Conservation (phyloP, 2,329 filamentous ascomycete species). For the Polychaeton citri region DNA sequence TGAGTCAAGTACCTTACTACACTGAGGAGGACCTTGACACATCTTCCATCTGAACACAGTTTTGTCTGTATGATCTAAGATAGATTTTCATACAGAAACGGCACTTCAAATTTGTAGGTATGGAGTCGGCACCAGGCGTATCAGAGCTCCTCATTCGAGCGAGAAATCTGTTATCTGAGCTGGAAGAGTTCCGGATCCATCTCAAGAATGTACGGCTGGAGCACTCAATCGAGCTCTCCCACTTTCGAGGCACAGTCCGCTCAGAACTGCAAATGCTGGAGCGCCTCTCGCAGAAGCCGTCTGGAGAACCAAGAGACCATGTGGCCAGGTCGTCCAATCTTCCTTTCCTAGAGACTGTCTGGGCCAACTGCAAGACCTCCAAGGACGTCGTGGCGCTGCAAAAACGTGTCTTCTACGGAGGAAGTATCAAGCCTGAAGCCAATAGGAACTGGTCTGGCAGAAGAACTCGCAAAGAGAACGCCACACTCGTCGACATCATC, state of each 20-base stretch:
- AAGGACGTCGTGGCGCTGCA: slow-evolving; percentile 43
- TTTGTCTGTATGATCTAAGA: no score
- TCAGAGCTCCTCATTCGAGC: slow-evolving; percentile 24
- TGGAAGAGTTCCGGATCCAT: slow-evolving; percentile 26
- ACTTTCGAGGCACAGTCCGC: slow-evolving; percentile 21
- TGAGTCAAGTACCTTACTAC: no score
- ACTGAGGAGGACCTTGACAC: no score
- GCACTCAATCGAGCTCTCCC: slow-evolving; percentile 21
- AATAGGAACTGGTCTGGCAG: slow-evolving; percentile 9
- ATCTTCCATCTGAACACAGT: no score
- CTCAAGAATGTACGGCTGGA: slow-evolving; percentile 22
- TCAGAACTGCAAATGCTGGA: slow-evolving; percentile 21
- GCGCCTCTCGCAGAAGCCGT: slow-evolving; percentile 13
- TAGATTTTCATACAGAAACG: no score
- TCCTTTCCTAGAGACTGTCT: slow-evolving; percentile 50
- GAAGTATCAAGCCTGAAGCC: slow-evolving; percentile 1
- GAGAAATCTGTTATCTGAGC: slow-evolving; percentile 25
- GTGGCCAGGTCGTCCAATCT: slow-evolving; percentile 52
- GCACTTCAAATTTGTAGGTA: no score
- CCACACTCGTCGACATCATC: slow-evolving; percentile 51
- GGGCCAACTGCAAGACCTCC: slow-evolving; percentile 47
- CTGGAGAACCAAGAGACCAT: slow-evolving; percentile 27
- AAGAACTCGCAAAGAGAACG: slow-evolving; percentile 26
- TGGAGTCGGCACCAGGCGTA: slow-evolving; percentile 5
- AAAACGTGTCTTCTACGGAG: slow-evolving; percentile 32